Evolutionary conservation across 2,329 filamentous ascomycete genomes (phyloP), one percentile per base, ranked within the genome.

Genomic region (Chaetomium olivaceum): DNA sequence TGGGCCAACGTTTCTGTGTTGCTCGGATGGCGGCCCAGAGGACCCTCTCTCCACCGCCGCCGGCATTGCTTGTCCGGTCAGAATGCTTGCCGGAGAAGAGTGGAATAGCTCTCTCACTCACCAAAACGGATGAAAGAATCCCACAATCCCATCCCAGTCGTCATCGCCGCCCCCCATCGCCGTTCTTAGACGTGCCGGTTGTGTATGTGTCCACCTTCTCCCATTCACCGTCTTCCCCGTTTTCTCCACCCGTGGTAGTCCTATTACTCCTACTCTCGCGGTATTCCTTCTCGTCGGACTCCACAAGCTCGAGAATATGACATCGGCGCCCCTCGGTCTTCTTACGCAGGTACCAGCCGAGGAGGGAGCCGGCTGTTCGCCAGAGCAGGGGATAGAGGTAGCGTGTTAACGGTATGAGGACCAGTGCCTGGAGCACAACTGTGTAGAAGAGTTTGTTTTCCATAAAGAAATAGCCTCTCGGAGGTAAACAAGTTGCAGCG

Each of bases 51-150:
- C 95, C 95, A 67, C 95, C 95, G 31, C 95, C 95, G 63, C 95
- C 95, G 59, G 95, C 95, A 80, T 99, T 98, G 79, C 91, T 95
- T 50, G 6, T 39, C 36, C 14, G 6, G 64, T 70, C n/a, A 71
- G 67, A 60, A 58, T n/a, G n/a, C 21, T 36, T 2, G 14, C 16
- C 1, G 7, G 5, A 9, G 5, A 21, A 3, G 3, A 12, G n/a
- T 4, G 29, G 31, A 25, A 39, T 9, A 12, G 9, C 21, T 63
- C 11, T 7, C 19, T n/a, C 16, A 51, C 84, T 69, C 81, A 94
- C 91, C 95, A 98, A 77, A 97, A 99, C 1, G 95, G 95, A 77
- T 99, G 95, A 76, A 99, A 97, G 83, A 99, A 98, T 56, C 92
- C 95, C 68, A 98, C 87, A 61, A 97, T 88, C 36, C 93, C 93